Evolutionary conservation across 106 monocot genomes (phyloP), one percentile per base, ranked within the genome.

Genomic region (Acorus gramineus): DNA sequence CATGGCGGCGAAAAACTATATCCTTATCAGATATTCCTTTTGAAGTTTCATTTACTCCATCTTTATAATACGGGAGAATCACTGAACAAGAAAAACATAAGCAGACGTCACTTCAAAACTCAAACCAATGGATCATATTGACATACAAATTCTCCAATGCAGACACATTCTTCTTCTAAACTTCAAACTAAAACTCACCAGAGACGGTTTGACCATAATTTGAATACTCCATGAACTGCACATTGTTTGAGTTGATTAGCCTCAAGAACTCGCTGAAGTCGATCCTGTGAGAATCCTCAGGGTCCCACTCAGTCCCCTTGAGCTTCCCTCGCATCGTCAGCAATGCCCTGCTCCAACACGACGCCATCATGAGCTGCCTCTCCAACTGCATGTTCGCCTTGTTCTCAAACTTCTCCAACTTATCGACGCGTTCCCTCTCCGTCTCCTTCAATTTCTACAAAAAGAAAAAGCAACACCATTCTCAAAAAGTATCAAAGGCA

Each of bases 301-400:
- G 90, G 71, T 90, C 90, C 77, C 77, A 85, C 62, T 90, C 90
- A 42, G 90, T 85, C 73, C 90, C 90, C 55, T 83, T 90, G 65
- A 90, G 64, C 65, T 90, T 90, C n/a, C 90, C 90, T 80, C 83
- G 90, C 68, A 90, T 63, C 57, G 77, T 78, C 54, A 83, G 69
- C 66, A 90, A 76, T 10, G 62, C 48, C 58, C 80, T 76, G 61
- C 90, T 90, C 90, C 90, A 90, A 63, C 72, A 70, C 8, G 90
- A 83, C 68, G 85, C 85, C 80, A 86, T 57, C n/a, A 90, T 68
- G 53, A 86, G 85, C 55, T 86, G 85, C 63, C 90, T 82, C 68
- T 90, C 90, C 66, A 90, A 69, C 43, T 85, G 85, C 64, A 90
- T 4, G 52, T 86, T 68, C 42, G 83, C 77, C 66, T 90, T 90